phyloP scores from a whole-genome alignment of 2,329 filamentous ascomycete genomes.

The Geosmithia flava region DNA sequence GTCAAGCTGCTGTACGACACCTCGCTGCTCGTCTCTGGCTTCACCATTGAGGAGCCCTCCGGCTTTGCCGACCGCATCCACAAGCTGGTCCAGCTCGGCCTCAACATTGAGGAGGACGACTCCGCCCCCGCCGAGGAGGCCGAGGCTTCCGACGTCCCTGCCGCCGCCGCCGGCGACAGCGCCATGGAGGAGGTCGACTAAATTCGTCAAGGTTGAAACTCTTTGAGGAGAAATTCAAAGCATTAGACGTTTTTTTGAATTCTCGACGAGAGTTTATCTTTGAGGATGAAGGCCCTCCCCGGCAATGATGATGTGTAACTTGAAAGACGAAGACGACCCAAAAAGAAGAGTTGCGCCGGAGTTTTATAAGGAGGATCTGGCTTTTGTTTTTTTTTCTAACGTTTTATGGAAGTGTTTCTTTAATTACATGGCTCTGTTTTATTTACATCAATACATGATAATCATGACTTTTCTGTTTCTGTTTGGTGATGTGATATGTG shows the following conservation, averaged over 20 bases:
- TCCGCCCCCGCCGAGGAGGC: conserved; percentile 43
- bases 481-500: too few species aligned
- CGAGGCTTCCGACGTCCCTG: conserved; percentile 37
- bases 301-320: background rate
- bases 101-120: conserved; percentile 94
- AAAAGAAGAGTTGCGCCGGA: conserved; percentile 24
- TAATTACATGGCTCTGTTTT: too few species aligned
- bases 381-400: conserved; percentile 3
- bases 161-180: conserved; percentile 64
- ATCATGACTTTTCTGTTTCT: too few species aligned
- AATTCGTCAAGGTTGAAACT: too few species aligned
- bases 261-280: too few species aligned
- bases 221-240: too few species aligned
- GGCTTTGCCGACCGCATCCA: conserved; percentile 98
- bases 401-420: background rate
- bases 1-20: conserved; percentile 98
- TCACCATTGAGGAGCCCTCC: conserved; percentile 98
- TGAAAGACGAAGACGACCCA: conserved; percentile 3
- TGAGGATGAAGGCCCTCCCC: background rate
- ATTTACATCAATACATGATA: too few species aligned
- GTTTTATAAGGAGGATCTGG: conserved; percentile 20
- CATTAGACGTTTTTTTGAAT: too few species aligned
- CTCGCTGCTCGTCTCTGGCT: conserved; percentile 93
- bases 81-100: conserved; percentile 95
- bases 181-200: conserved; percentile 99